These are phyloP conservation scores for Colletotrichum agaves DNA, from an alignment of 2,329 filamentous ascomycete species.

Conservation along the genomic window DNA sequence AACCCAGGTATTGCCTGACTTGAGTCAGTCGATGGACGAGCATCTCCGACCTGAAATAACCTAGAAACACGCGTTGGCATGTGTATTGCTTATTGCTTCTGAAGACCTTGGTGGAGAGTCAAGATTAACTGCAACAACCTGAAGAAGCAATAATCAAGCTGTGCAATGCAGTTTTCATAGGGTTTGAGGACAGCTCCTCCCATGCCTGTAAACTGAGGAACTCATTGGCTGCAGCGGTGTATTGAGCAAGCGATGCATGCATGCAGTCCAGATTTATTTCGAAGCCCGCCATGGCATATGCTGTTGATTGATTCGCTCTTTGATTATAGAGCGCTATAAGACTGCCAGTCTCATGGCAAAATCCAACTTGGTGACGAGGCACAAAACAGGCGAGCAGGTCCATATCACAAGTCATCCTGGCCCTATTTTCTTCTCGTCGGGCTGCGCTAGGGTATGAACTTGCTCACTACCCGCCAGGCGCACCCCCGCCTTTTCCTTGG, in stretches of 20 bases:
- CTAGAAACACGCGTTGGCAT: neutral
- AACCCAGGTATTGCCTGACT: constrained; percentile 17
- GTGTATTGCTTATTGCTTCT: constrained; percentile 14
- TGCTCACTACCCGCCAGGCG: constrained; percentile 3
- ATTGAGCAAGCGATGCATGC: neutral
- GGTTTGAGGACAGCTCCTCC: neutral
- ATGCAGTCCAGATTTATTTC: neutral
- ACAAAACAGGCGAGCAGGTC: constrained; percentile 13
- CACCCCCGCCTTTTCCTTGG: constrained; percentile 14
- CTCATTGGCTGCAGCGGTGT: neutral
- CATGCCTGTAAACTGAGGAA: neutral
- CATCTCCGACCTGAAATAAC: neutral
- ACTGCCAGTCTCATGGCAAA: neutral
- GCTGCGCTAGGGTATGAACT: neutral
- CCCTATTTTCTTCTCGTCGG: constrained; percentile 13
- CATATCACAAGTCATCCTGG: neutral
- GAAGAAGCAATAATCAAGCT: constrained; percentile 2
- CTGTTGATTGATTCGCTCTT: neutral
- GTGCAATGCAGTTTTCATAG: neutral
- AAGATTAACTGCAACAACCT: neutral
- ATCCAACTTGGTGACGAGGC: constrained; percentile 1
- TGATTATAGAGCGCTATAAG: neutral
- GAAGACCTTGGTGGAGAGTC: constrained; percentile 6
- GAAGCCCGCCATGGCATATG: neutral
- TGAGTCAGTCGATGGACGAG: neutral